These are phyloP conservation scores for Exophiala aquamarina DNA, from an alignment of 2,329 filamentous ascomycete genomes.

Conservation along the genomic window DNA sequence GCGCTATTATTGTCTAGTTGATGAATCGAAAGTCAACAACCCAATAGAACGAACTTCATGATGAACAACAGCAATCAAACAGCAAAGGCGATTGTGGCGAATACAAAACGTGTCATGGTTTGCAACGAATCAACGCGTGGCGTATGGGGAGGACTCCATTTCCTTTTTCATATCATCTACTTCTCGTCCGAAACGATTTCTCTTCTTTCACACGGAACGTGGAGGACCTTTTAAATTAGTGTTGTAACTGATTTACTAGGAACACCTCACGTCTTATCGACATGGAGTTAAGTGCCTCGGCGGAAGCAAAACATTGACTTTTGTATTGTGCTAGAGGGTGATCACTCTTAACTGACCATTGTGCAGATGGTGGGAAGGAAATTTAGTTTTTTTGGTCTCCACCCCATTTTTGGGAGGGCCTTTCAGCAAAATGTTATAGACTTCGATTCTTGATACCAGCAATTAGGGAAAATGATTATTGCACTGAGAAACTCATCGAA, in stretches of 20 bases:
- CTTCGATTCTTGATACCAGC: conserved; percentile 1
- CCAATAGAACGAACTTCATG: not conserved
- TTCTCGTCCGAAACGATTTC: too few relatives aligned
- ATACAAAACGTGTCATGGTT: too few relatives aligned
- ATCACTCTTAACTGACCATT: conserved; percentile 2
- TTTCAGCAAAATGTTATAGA: conserved; percentile 2
- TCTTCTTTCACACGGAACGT: too few relatives aligned
- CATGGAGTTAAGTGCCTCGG: not conserved
- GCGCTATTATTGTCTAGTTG: not conserved
- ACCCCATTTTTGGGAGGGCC: not conserved
- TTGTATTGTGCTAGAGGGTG: not conserved
- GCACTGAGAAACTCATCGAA: too few relatives aligned
- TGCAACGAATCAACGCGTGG: too few relatives aligned
- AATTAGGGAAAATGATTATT: not conserved
- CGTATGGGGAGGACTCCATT: too few relatives aligned
- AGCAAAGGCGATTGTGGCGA: too few relatives aligned
- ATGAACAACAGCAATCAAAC: not conserved
- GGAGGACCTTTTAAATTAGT: too few relatives aligned
- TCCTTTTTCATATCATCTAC: not conserved
- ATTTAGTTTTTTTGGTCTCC: conserved; percentile 6
- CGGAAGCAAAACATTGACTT: too few relatives aligned
- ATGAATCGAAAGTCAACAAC: not conserved
- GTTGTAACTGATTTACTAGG: too few relatives aligned
- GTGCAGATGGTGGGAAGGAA: conserved; percentile 25
- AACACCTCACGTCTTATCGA: too few relatives aligned